Evolutionary conservation across 768 basidiomycete genomes (phyloP).

Genomic region (Dioszegia hungarica): DNA sequence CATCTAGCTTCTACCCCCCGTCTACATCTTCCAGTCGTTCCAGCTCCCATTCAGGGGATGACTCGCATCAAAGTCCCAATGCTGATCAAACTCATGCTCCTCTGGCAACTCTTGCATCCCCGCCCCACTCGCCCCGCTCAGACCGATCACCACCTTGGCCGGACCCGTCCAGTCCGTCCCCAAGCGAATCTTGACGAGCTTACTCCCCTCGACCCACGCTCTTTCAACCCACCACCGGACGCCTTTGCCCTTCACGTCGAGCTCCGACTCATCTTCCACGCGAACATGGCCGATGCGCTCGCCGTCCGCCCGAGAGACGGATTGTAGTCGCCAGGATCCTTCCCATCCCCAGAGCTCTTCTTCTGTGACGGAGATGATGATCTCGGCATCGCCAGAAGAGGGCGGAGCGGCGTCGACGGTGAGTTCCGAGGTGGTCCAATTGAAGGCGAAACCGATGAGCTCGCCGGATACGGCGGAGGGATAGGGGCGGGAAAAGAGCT

Average conservation of each 20-base stretch:
- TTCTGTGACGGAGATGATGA: slow-evolving; percentile 16
- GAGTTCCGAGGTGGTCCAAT: slow-evolving; percentile 15
- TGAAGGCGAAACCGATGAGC: slow-evolving; percentile 11
- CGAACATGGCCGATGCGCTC: slow-evolving; percentile 10
- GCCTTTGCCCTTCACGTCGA: not conserved
- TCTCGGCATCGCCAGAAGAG: slow-evolving; percentile 1
- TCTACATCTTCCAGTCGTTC: not conserved
- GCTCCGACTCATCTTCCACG: slow-evolving; percentile 11
- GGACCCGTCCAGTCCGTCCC: slow-evolving; percentile 11
- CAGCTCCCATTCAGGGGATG: slow-evolving; percentile 8
- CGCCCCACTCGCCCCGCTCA: not conserved
- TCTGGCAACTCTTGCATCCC: not conserved
- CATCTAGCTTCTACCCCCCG: too few relatives aligned
- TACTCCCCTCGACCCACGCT: slow-evolving; percentile 19
- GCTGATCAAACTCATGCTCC: slow-evolving; percentile 3
- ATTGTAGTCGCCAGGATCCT: slow-evolving; percentile 4
- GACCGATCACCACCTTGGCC: slow-evolving; percentile 10
- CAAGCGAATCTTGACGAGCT: slow-evolving; percentile 15
- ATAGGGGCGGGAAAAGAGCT: slow-evolving; percentile 16
- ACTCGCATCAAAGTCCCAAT: slow-evolving; percentile 4
- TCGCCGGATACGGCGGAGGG: slow-evolving; percentile 14
- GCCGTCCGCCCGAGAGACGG: not conserved
- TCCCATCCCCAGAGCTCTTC: slow-evolving; percentile 22
- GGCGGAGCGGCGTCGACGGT: slow-evolving; percentile 4
- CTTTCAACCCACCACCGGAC: slow-evolving; percentile 20